Percentiles rank a stretch among this genome's conserved stretches.
Conservation (phyloP, 768 basidiomycete genomes). For the Leccinum pellstonianum region DNA sequence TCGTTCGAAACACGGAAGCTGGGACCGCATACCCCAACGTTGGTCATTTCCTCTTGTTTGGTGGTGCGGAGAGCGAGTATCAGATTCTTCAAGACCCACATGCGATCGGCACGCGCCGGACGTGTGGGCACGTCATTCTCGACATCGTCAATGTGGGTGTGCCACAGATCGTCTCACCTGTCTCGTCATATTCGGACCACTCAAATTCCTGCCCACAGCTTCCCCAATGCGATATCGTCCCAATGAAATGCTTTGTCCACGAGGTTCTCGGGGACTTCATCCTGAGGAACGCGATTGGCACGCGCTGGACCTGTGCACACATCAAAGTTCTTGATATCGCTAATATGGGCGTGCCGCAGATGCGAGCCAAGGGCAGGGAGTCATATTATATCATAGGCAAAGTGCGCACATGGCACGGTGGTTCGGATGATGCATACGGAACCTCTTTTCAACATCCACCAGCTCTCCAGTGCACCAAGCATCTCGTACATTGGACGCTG, state of each 20-base stretch:
- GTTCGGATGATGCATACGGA: too few species aligned
- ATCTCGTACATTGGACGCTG: too few species aligned
- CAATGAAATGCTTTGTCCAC: conserved; percentile 78
- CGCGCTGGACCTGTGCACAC: too few species aligned
- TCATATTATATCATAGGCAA: too few species aligned
- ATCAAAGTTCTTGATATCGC: too few species aligned
- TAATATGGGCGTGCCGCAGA: too few species aligned
- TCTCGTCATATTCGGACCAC: conserved; percentile 28
- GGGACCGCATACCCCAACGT: conserved; percentile 73
- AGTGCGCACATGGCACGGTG: too few species aligned
- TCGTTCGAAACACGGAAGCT: conserved; percentile 72
- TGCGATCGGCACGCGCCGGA: conserved; percentile 64
- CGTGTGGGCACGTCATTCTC: conserved; percentile 80
- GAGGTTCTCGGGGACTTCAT: conserved; percentile 56
- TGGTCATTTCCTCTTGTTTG: conserved; percentile 85
- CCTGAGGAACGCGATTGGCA: too few species aligned
- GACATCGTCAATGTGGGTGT: conserved; percentile 74
- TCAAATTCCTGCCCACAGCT: conserved; percentile 10
- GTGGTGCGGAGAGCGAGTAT: conserved; percentile 54
- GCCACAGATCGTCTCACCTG: conserved; percentile 38
- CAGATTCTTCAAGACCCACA: conserved; percentile 79
- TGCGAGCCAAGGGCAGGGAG: too few species aligned
- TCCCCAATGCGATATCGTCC: conserved; percentile 41
- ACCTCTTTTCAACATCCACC: too few species aligned
- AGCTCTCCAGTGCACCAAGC: too few species aligned